Base-by-base conservation (phyloP, 768 basidiomycete species). In the Rhizopogon vulgaris region DNA sequence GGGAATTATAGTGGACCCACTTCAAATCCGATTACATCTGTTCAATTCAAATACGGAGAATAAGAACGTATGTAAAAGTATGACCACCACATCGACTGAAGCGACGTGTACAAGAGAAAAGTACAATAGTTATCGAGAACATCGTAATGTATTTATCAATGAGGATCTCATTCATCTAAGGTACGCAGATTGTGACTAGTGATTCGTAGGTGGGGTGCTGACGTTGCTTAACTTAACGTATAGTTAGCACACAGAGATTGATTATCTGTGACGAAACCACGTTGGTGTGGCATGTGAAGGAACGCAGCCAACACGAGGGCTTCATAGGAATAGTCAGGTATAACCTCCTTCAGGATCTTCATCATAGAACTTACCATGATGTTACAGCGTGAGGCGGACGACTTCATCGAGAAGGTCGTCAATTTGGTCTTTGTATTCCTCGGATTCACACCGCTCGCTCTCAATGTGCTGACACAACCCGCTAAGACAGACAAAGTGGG, bases 381-480 rank as follows among this genome's bases (percentile, higher is more conserved):
- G 57, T 48, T 36, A 27, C 5, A n/a, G 56, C 6, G 46, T 48
- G 45, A 68, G 41, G 38, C 54, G 37, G 22, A 22, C 15, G 32
- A 68, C 50, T n/a, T 36, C 22, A 2, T 60, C 49, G 6, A 69
- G 22, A 47, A 80, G 39, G 0, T 52, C 28, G 25, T 76, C 63
- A 68, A 83, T 67, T 1, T 66, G 62, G 7, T 63, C 60, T 46
- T 71, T 64, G 18, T 78, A 75, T 56, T 58, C 58, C 53, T 69
- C 60, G 82, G 83, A 63, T 65, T 52, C 22, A 85, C 85, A 87
- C 28, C 54, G 65, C 56, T 76, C 79, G 59, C 79, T 82, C 70
- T 87, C 84, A 34, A 86, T 73, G 62, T 87, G 85, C 66, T 82
- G 78, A 42, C 76, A 77, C 48, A 87, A 63, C 3, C 60, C 82